A percentile compares a stretch with the other conserved stretches of the same genome.
phyloP scores from a whole-genome alignment of 2,329 filamentous ascomycete species.

The Zasmidium citrigriseum region DNA sequence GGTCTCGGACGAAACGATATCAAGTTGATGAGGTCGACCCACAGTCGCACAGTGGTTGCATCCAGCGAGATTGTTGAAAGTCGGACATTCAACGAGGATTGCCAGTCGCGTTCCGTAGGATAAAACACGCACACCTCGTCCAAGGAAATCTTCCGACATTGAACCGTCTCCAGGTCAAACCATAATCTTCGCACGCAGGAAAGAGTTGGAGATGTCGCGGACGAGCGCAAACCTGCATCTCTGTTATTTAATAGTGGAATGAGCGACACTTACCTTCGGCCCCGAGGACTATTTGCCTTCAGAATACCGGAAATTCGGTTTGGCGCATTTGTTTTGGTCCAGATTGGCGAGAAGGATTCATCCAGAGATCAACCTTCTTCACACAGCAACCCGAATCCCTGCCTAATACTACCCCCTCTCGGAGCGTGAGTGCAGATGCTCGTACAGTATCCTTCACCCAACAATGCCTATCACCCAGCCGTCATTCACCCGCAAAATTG shows the following conservation, averaged over 20 bases:
- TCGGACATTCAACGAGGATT: neutral
- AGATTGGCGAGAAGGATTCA: neutral
- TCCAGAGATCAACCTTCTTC: slow-evolving; percentile 15
- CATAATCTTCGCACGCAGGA: neutral
- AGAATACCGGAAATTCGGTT: neutral
- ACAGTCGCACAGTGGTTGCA: too few species aligned
- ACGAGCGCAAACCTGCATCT: neutral
- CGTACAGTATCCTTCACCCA: neutral
- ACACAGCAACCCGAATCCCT: slow-evolving; percentile 1
- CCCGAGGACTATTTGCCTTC: neutral
- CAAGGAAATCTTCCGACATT: neutral
- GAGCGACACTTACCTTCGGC: neutral
- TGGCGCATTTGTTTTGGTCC: neutral
- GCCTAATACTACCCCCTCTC: neutral
- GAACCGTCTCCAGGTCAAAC: neutral
- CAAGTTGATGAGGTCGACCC: too few species aligned
- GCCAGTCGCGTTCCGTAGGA: neutral
- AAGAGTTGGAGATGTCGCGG: neutral
- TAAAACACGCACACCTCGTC: neutral
- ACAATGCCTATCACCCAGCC: neutral
- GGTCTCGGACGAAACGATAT: neutral
- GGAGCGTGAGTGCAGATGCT: neutral
- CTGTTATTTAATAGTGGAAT: neutral
- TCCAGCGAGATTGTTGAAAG: too few species aligned
- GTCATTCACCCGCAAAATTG: neutral